Evolutionary conservation across 257 asterid species (phyloP).

Genomic region (Lycium barbarum): DNA sequence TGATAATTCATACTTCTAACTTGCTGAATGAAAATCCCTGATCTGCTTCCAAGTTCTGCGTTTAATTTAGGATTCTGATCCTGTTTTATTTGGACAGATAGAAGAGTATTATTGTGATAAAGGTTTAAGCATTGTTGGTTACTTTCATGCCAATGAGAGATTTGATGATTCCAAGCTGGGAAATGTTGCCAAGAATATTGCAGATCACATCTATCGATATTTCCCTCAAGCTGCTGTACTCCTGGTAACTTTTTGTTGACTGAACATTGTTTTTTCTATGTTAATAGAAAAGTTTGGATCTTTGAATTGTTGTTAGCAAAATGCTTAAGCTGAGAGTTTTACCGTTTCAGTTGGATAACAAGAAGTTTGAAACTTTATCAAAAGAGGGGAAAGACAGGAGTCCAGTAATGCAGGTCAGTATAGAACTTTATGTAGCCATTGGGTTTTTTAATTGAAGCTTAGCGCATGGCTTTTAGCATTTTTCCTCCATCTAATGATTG

Average conservation of each 20-base stretch:
- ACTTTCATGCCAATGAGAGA: conserved; percentile 94
- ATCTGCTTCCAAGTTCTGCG: background rate
- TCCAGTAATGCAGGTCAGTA: conserved; percentile 75
- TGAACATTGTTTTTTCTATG: background rate
- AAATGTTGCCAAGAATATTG: conserved; percentile 79
- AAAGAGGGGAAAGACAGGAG: conserved; percentile 60
- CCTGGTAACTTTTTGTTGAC: conserved; percentile 55
- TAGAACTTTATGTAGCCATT: background rate
- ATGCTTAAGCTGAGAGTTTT: background rate
- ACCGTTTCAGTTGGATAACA: conserved; percentile 64
- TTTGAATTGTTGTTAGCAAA: conserved; percentile 18
- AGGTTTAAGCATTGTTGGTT: conserved; percentile 84
- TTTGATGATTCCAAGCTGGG: conserved; percentile 79
- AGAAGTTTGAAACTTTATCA: conserved; percentile 59
- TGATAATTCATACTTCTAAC: background rate
- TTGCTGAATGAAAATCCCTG: background rate
- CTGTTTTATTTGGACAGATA: conserved; percentile 49
- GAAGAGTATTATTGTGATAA: conserved; percentile 81
- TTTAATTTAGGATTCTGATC: conserved; percentile 19
- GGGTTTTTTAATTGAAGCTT: background rate
- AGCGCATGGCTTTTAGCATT: background rate
- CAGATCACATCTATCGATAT: conserved; percentile 80
- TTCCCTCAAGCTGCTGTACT: conserved; percentile 87
- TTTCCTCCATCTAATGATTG: background rate
- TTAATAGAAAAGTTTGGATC: conserved; percentile 30